Evolutionary conservation across 208 protist genomes (phyloP), one percentile per base, ranked within the genome.

Genomic region (Crithidia fasciculata): DNA sequence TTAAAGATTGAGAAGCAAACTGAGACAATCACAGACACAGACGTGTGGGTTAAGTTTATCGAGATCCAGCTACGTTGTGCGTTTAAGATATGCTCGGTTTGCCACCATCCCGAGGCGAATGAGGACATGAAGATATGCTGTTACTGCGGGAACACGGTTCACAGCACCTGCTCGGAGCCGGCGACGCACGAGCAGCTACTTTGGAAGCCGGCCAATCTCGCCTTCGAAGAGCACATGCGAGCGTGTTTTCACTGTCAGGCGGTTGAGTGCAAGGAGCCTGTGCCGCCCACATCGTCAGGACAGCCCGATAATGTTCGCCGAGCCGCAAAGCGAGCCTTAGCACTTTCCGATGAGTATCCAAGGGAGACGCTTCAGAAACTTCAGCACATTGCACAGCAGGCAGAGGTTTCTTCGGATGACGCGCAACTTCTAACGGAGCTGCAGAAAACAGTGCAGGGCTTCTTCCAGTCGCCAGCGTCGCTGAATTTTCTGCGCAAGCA

Each of bases 121-220:
- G 77, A 82, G 39, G 90, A 93, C 67, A 84, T 93, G 81, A 86
- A 82, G 56, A 59, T 95, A 2, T 95, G 90, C 57, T 95, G 88
- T 65, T 93, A 92, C 67, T 95, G 90, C 62, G 88, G 82, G 2
- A 61, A 53, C 18, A 89, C 84, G 16, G 83, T 95, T 4, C 90
- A 95, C 50, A 40, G 44, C 1, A 56, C 37, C 0, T 95, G 90
- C 64, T 95, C 90, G 7, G 80, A 74, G 37, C 61, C 65, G 16
- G 81, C 88, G 4, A 72, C 74, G 4, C 37, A 44, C 0, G 74
- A 79, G 16, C 87, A 95, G 68, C 85, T 92, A 12, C 72, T 66
- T 6, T 93, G 82, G 68, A 95, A 95, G 44, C 65, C 78, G 2
- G 88, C 88, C 0, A 95, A 95, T 66, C 76, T 72, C 19, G 59